Evolutionary conservation across 441 rosid species (phyloP), one percentile per base, ranked within the genome.

Genomic region (Melastoma candidum): DNA sequence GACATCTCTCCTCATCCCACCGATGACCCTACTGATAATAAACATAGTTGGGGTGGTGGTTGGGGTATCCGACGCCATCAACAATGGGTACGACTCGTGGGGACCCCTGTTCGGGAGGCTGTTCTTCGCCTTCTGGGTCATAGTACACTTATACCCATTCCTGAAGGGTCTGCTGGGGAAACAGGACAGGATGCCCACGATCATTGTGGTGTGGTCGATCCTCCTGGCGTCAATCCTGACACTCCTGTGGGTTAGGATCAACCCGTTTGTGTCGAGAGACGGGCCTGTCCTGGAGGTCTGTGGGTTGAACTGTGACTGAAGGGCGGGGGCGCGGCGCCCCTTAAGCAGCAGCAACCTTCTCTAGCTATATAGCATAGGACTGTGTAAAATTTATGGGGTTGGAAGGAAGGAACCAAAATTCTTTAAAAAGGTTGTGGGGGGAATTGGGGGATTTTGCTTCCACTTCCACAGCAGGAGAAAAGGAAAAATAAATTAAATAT

Each of bases 261-360:
- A 52, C 46, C 56, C 56, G 43, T 52, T 52, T 39, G 56, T 52
- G 46, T 52, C 56, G 0, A 52, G 56, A 4, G 26, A 14, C 0
- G 56, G 56, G 8, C 56, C 56, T 11, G 56, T 52, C 44, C 56
- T 52, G 56, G 56, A 52, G 43, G 56, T 52, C 10, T 52, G 56
- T 36, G 56, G 56, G 45, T 52, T 52, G 56, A 36, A 36, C 46
- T 52, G 56, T 52, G 46, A 52, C 24, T 52, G 56, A 52, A 52
- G 54, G 22, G 22, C 22, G 22, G 22, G 22, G 22, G 22, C 22
- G 22, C 22, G 22, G 22, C 22, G 22, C 22, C 22, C 22, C 22
- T 17, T 17, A 17, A 17, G 22, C 22, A 17, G 22, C 22, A 17
- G 22, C 22, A 17, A 17, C 22, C 22, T 17, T 17, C 22, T 17